A percentile compares a stretch with the other conserved stretches of the same genome.
These are phyloP conservation scores for Ilex paraguariensis DNA, from an alignment of 305 asterid species.

Conservation along the genomic window DNA sequence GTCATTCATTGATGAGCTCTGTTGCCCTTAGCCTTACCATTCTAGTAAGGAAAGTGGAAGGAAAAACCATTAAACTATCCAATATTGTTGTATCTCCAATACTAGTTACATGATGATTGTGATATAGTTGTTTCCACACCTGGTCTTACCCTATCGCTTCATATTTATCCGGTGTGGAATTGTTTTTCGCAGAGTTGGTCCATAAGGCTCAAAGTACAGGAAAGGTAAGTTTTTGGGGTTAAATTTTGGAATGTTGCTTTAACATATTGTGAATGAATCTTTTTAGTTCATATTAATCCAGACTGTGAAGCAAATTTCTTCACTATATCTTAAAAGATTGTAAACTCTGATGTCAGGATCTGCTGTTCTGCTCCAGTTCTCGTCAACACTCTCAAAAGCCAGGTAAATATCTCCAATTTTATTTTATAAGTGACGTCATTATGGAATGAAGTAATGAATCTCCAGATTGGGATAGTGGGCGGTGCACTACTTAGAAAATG, in stretches of 20 bases:
- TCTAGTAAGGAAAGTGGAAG: too few relatives aligned
- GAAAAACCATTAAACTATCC: neutral
- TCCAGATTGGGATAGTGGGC: too few relatives aligned
- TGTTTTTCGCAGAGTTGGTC: conserved; percentile 53
- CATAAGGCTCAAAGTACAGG: conserved; percentile 42
- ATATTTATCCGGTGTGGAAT: conserved; percentile 22
- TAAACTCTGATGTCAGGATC: conserved; percentile 36
- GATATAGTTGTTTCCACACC: too few relatives aligned
- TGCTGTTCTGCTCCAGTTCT: conserved; percentile 52
- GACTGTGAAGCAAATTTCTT: neutral
- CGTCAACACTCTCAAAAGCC: conserved; percentile 58
- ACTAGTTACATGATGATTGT: neutral
- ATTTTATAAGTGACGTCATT: neutral
- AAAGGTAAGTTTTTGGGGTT: conserved; percentile 35
- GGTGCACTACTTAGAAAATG: too few relatives aligned
- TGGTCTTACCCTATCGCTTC: neutral
- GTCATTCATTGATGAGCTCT: too few relatives aligned
- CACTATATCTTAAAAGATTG: conserved; percentile 2
- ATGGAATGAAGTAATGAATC: too few relatives aligned
- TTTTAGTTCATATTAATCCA: neutral
- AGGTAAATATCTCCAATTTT: conserved; percentile 30
- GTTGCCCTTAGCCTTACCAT: too few relatives aligned
- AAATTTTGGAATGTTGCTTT: neutral
- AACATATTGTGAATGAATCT: conserved; percentile 12
- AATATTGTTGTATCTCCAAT: neutral